Conservation (phyloP, 2,329 filamentous ascomycete genomes). For the Aspergillus sp. region DNA sequence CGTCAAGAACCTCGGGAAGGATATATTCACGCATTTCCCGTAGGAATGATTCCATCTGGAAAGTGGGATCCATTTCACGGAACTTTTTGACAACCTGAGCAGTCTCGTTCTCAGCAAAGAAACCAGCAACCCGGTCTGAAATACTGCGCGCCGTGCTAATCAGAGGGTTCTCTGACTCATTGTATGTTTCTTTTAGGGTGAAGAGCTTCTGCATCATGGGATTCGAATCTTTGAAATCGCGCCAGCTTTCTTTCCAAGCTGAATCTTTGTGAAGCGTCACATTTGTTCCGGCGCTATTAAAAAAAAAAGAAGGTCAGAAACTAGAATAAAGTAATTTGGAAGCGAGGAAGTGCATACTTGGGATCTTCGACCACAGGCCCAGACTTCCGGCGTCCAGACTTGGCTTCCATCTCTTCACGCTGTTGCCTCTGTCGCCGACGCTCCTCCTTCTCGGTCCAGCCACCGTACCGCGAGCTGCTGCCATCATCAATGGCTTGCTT, state of each 20-base stretch:
- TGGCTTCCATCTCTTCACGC: conserved; percentile 63
- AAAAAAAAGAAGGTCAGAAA: background rate
- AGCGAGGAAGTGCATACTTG: conserved; percentile 61
- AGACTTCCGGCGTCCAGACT: conserved; percentile 46
- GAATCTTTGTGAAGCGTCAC: conserved; percentile 95
- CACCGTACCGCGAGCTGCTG: conserved; percentile 91
- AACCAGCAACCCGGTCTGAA: conserved; percentile 86
- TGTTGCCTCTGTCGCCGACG: conserved; percentile 74
- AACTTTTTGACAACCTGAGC: conserved; percentile 98
- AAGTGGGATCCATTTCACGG: conserved; percentile 89
- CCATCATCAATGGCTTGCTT: conserved; percentile 97
- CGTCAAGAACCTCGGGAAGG: conserved; percentile 92
- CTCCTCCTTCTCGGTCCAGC: conserved; percentile 96
- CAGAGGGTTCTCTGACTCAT: conserved; percentile 95
- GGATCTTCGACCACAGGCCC: conserved; percentile 79
- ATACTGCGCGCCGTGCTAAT: conserved; percentile 92
- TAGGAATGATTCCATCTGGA: conserved; percentile 93
- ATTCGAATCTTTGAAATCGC: conserved; percentile 87
- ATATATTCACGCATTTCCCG: conserved; percentile 98
- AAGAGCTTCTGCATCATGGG: conserved; percentile 87
- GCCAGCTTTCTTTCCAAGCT: conserved; percentile 98
- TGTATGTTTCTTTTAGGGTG: conserved; percentile 80
- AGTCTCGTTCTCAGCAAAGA: conserved; percentile 98
- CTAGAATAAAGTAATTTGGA: conserved; percentile 29
- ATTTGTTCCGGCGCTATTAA: conserved; percentile 82